A percentile compares a stretch with the other conserved stretches of the same genome.
These are phyloP conservation scores for Sugiyamaella valdiviana DNA, from an alignment of 805 yeast genomes.

Conservation along the genomic window DNA sequence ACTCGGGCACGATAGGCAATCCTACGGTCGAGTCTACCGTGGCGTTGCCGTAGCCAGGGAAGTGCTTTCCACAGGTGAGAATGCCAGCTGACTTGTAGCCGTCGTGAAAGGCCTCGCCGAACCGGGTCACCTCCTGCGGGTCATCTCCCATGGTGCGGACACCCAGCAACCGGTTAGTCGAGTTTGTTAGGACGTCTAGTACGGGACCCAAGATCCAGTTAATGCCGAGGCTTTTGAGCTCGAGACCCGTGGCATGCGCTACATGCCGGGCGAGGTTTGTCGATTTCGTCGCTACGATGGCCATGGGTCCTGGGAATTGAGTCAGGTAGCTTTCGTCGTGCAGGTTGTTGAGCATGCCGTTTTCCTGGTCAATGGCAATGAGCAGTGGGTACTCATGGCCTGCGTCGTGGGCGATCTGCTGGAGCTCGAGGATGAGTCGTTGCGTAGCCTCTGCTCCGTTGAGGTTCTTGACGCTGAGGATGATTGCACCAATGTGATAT, in stretches of 20 bases:
- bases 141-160: slow-evolving; percentile 57
- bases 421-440: slow-evolving; percentile 46
- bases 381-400: slow-evolving; percentile 47
- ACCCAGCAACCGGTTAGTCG: slow-evolving; percentile 52
- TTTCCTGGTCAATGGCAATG: slow-evolving; percentile 57
- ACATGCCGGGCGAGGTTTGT: slow-evolving; percentile 45
- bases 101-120: slow-evolving; percentile 45
- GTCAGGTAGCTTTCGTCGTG: slow-evolving; percentile 47
- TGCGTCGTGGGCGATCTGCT: slow-evolving; percentile 46
- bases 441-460: slow-evolving; percentile 43
- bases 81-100: slow-evolving; percentile 53
- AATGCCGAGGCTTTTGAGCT: slow-evolving; percentile 50
- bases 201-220: slow-evolving; percentile 56
- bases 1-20: slow-evolving; percentile 52
- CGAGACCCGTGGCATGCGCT: slow-evolving; percentile 48
- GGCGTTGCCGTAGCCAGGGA: slow-evolving; percentile 62
- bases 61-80: slow-evolving; percentile 53
- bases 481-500: slow-evolving; percentile 47
- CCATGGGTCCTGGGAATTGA: slow-evolving; percentile 64
- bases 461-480: slow-evolving; percentile 48
- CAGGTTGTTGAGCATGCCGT: slow-evolving; percentile 56
- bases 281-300: slow-evolving; percentile 50
- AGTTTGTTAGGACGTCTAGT: slow-evolving; percentile 51
- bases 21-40: slow-evolving; percentile 52
- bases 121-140: slow-evolving; percentile 51